Percentiles rank a stretch among this genome's conserved stretches.
Conservation (phyloP, 2,329 filamentous ascomycete species). For the Hypoxylon sp. region DNA sequence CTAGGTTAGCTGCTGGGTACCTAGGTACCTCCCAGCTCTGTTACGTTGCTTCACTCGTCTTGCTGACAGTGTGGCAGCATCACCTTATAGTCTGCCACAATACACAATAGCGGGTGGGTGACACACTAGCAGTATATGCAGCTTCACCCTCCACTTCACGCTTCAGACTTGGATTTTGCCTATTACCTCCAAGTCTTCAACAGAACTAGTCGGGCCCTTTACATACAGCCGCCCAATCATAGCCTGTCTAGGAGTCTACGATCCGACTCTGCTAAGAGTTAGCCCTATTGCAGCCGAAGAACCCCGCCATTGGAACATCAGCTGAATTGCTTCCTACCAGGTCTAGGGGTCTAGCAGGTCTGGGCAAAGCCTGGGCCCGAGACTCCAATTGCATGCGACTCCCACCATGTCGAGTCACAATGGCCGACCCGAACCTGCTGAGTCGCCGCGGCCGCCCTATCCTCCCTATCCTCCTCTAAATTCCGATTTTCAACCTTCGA, state of each 20-base stretch:
- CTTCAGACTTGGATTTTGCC: conserved; percentile 30
- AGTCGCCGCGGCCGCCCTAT: conserved; percentile 30
- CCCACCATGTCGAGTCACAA: conserved; percentile 36
- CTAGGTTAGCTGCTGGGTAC: neutral
- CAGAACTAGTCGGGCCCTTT: conserved; percentile 17
- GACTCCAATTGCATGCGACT: conserved; percentile 29
- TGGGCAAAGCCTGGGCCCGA: conserved; percentile 28
- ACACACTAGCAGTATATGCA: conserved; percentile 6
- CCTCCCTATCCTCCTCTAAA: conserved; percentile 28
- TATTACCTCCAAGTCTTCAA: conserved; percentile 32
- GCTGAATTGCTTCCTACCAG: conserved; percentile 32
- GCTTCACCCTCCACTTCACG: conserved; percentile 7
- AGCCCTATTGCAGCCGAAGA: conserved; percentile 21
- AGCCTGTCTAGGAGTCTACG: conserved; percentile 31
- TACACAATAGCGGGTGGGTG: neutral
- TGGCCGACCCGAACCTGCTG: conserved; percentile 31
- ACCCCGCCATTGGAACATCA: conserved; percentile 31
- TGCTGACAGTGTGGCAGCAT: neutral
- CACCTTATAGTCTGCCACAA: conserved; percentile 17
- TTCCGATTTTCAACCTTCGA: conserved; percentile 15
- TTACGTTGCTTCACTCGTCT: conserved; percentile 14
- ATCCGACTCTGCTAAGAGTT: conserved; percentile 30
- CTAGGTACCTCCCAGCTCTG: conserved; percentile 1
- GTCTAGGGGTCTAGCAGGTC: conserved; percentile 28
- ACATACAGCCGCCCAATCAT: conserved; percentile 39